Conservation (phyloP, 805 yeast species). For the Brettanomyces anomalus region DNA sequence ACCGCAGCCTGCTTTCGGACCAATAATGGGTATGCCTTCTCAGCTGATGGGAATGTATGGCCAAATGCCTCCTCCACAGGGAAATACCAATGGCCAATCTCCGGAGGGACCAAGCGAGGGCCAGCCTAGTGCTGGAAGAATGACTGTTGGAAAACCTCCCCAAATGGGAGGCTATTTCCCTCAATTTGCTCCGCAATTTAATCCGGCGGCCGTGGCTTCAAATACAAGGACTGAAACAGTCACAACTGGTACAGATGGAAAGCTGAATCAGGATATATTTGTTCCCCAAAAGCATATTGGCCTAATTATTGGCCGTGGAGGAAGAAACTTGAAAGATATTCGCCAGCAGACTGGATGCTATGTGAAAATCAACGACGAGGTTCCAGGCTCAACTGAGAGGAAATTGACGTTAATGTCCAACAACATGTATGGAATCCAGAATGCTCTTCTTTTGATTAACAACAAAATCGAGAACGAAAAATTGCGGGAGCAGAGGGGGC, state of each 20-base stretch:
- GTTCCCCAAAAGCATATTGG: constrained; percentile 79
- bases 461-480: constrained; percentile 63
- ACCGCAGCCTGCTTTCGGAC: constrained; percentile 8
- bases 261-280: constrained; percentile 57
- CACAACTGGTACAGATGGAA: constrained; percentile 29
- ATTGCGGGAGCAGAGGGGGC: constrained; percentile 21
- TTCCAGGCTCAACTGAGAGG: constrained; percentile 49
- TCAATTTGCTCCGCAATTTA: constrained; percentile 1
- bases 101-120: constrained; percentile 3
- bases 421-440: constrained; percentile 55
- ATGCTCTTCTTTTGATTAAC: constrained; percentile 63
- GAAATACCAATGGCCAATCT: background rate
- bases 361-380: constrained; percentile 56
- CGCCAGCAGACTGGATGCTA: constrained; percentile 68
- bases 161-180: background rate
- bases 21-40: constrained; percentile 20
- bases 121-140: constrained; percentile 2
- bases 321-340: constrained; percentile 71
- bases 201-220: constrained; percentile 2
- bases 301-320: constrained; percentile 79
- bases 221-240: constrained; percentile 11
- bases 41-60: constrained; percentile 20
- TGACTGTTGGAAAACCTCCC: background rate
- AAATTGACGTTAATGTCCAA: constrained; percentile 57
- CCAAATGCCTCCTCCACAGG: constrained; percentile 9